Conservation (phyloP, 768 basidiomycete genomes). For the Collybiopsis luxurians region DNA sequence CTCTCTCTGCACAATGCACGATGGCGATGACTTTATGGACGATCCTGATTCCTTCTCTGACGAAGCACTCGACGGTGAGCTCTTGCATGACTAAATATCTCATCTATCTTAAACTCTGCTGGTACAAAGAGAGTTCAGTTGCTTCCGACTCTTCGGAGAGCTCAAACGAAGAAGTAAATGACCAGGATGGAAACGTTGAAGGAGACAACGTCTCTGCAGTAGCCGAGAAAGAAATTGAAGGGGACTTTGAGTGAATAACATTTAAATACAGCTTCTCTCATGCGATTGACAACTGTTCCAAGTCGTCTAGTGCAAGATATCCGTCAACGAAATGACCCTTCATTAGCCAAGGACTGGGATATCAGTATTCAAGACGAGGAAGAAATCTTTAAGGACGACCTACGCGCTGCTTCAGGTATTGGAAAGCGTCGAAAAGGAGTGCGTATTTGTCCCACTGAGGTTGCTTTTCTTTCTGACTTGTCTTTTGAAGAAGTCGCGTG, state of each 20-base stretch:
- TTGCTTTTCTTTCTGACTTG: background rate
- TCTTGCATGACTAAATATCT: too few relatives aligned
- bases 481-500: slow-evolving; percentile 38
- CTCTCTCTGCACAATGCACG: too few relatives aligned
- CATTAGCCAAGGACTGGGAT: slow-evolving; percentile 70
- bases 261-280: background rate
- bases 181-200: slow-evolving; percentile 28
- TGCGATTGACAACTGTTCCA: slow-evolving; percentile 6
- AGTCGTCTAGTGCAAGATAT: slow-evolving; percentile 73
- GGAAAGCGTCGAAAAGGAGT: slow-evolving; percentile 55
- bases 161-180: slow-evolving; percentile 19
- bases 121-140: background rate
- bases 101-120: too few relatives aligned
- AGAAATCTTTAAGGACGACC: slow-evolving; percentile 68
- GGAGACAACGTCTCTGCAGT: slow-evolving; percentile 14
- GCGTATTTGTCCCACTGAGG: slow-evolving; percentile 8
- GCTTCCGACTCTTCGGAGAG: background rate
- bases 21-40: too few relatives aligned
- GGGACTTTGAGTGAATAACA: slow-evolving; percentile 52
- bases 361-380: slow-evolving; percentile 67
- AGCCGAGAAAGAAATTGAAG: slow-evolving; percentile 41
- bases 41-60: background rate
- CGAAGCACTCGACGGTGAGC: background rate
- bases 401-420: slow-evolving; percentile 72
- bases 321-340: slow-evolving; percentile 45